These are phyloP conservation scores for Suhomyces sp. DNA, from an alignment of 805 yeast genomes.

Conservation along the genomic window DNA sequence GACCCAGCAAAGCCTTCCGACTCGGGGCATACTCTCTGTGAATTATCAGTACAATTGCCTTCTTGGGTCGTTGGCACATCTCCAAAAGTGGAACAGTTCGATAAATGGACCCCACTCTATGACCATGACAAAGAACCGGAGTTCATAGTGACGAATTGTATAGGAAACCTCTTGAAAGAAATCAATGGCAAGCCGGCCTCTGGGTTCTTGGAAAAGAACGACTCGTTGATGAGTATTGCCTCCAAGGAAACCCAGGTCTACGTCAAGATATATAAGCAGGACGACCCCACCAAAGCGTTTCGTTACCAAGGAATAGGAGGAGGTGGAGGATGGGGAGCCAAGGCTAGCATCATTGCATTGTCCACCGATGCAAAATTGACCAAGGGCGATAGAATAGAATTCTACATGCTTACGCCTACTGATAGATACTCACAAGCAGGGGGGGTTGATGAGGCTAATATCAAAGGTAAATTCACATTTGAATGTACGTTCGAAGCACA, in stretches of 20 bases:
- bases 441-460: slow-evolving; percentile 1
- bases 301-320: slow-evolving; percentile 64
- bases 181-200: slow-evolving; percentile 60
- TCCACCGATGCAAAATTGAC: slow-evolving; percentile 53
- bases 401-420: slow-evolving; percentile 44
- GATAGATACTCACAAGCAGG: slow-evolving; percentile 19
- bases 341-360: slow-evolving; percentile 62
- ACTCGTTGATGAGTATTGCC: slow-evolving; percentile 34
- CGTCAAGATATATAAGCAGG: slow-evolving; percentile 27
- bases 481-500: slow-evolving; percentile 35
- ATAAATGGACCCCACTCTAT: slow-evolving; percentile 36
- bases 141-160: slow-evolving; percentile 46
- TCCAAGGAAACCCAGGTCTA: slow-evolving; percentile 46
- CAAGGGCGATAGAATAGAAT: slow-evolving; percentile 48
- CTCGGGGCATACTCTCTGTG: slow-evolving; percentile 31
- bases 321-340: slow-evolving; percentile 76
- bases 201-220: slow-evolving; percentile 48
- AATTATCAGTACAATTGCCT: slow-evolving; percentile 26
- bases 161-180: slow-evolving; percentile 59
- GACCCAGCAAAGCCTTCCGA: slow-evolving; percentile 12
- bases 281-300: slow-evolving; percentile 16
- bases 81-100: slow-evolving; percentile 12
- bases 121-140: slow-evolving; percentile 17
- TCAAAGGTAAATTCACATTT: slow-evolving; percentile 13
- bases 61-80: slow-evolving; percentile 7